Evolutionary conservation across 768 basidiomycete species (phyloP).

Genomic region (Tricholoma matsutake): DNA sequence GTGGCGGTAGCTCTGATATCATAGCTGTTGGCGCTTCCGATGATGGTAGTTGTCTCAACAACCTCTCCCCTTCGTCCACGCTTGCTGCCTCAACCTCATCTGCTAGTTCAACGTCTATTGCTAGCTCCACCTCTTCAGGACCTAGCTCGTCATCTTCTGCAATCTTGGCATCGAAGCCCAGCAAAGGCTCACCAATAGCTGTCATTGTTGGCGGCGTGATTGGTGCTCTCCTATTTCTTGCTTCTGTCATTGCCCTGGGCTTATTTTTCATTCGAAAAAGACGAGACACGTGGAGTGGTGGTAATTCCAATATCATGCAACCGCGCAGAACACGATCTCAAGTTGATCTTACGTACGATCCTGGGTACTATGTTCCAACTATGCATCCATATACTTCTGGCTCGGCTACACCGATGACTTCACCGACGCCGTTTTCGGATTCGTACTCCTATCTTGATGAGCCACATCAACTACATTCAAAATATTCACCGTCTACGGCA

Average conservation of each 20-base stretch:
- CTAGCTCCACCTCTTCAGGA: conserved; percentile 18
- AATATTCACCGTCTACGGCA: conserved; percentile 12
- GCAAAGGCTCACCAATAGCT: conserved; percentile 32
- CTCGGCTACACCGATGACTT: conserved; percentile 10
- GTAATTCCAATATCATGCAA: conserved; percentile 7
- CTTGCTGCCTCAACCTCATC: conserved; percentile 12
- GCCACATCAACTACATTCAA: conserved; percentile 9
- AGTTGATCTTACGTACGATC: conserved; percentile 39
- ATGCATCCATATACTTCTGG: conserved; percentile 31
- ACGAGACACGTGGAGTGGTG: conserved; percentile 18
- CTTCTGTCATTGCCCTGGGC: conserved; percentile 47
- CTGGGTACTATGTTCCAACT: conserved; percentile 15
- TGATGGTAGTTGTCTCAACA: conserved; percentile 49
- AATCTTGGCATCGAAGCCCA: conserved; percentile 19
- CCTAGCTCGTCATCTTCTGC: conserved; percentile 15
- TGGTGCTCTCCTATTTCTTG: conserved; percentile 50
- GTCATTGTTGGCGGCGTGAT: conserved; percentile 52
- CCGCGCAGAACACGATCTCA: conserved; percentile 29
- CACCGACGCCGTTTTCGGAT: conserved; percentile 10
- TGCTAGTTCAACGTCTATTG: conserved; percentile 14
- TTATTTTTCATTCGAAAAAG: conserved; percentile 47
- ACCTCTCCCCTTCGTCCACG: conserved; percentile 52
- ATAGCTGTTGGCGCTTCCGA: conserved; percentile 43
- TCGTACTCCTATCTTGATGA: conserved; percentile 27
- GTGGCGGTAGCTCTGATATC: conserved; percentile 62